phyloP scores from a whole-genome alignment of 148 eudicot genomes.

The Limonium bicolor region DNA sequence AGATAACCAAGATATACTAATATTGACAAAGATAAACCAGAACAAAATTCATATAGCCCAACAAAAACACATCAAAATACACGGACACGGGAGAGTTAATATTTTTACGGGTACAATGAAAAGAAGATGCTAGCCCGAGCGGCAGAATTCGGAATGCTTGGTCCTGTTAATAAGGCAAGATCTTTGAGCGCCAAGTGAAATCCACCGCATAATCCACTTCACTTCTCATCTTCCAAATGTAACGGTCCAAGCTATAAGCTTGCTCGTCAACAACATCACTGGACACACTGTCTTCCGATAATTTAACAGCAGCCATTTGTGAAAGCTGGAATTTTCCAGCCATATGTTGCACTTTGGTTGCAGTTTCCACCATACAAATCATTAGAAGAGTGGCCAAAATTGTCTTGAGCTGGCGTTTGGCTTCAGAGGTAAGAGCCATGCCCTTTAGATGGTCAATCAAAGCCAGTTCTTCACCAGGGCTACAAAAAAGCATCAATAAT shows the following conservation, averaged over 20 bases:
- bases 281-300: constrained; percentile 52
- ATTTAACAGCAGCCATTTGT: constrained; percentile 74
- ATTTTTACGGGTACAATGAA: no score
- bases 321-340: constrained; percentile 54
- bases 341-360: constrained; percentile 54
- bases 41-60: no score
- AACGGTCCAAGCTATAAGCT: constrained; percentile 43
- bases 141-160: no score
- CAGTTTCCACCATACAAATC: constrained; percentile 69
- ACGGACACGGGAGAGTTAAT: no score
- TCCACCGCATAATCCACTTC: constrained; percentile 34
- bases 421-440: constrained; percentile 55
- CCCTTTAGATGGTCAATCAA: constrained; percentile 85
- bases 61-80: no score
- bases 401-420: constrained; percentile 66
- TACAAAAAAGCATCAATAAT: constrained; percentile 13
- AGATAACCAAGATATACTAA: no score
- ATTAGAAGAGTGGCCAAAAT: constrained; percentile 51
- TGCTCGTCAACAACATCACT: constrained; percentile 56
- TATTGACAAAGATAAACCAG: no score
- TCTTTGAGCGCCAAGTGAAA: constrained; percentile 59
- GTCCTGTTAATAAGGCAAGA: constrained; percentile 29
- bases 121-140: no score
- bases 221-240: constrained; percentile 30
- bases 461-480: constrained; percentile 92